A percentile compares a stretch with the other conserved stretches of the same genome.
These are phyloP conservation scores for Mycena galericulata DNA, from an alignment of 768 basidiomycete genomes.

Conservation along the genomic window DNA sequence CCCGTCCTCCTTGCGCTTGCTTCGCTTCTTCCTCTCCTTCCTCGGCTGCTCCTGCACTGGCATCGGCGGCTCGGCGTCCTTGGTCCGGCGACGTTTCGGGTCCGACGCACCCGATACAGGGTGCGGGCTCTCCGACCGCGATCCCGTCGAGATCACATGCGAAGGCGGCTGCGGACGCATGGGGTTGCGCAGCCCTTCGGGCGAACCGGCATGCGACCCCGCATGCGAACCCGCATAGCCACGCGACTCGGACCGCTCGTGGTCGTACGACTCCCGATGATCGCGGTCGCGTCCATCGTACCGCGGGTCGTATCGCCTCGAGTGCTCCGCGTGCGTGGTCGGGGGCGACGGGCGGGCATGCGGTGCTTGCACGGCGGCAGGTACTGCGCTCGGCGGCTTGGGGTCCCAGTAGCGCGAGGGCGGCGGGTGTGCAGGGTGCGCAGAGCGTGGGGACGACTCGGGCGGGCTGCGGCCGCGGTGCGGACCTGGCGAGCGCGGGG, in stretches of 20 bases:
- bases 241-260: slow-evolving; percentile 46
- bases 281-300: slow-evolving; percentile 63
- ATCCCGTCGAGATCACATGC: slow-evolving; percentile 19
- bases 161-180: slow-evolving; percentile 41
- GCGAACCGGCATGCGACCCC: slow-evolving; percentile 49
- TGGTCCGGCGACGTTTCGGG: slow-evolving; percentile 52
- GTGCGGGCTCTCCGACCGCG: slow-evolving; percentile 57
- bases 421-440: slow-evolving; percentile 49
- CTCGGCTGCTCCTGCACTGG: slow-evolving; percentile 58
- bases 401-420: slow-evolving; percentile 70
- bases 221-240: slow-evolving; percentile 60
- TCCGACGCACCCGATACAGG: slow-evolving; percentile 9
- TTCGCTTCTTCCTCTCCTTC: slow-evolving; percentile 64
- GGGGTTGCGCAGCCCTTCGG: slow-evolving; percentile 38
- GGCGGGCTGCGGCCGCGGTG: slow-evolving; percentile 63
- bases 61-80: slow-evolving; percentile 60
- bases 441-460: slow-evolving; percentile 70
- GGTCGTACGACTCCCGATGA: slow-evolving; percentile 46
- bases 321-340: slow-evolving; percentile 54
- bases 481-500: slow-evolving; percentile 55
- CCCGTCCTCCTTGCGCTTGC: slow-evolving; percentile 58
- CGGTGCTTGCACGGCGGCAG: slow-evolving; percentile 45
- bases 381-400: slow-evolving; percentile 58
- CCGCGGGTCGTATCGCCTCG: slow-evolving; percentile 74
- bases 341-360: slow-evolving; percentile 50